These are phyloP conservation scores for Clonostachys rosea DNA, from an alignment of 2,329 filamentous ascomycete genomes.

Conservation along the genomic window DNA sequence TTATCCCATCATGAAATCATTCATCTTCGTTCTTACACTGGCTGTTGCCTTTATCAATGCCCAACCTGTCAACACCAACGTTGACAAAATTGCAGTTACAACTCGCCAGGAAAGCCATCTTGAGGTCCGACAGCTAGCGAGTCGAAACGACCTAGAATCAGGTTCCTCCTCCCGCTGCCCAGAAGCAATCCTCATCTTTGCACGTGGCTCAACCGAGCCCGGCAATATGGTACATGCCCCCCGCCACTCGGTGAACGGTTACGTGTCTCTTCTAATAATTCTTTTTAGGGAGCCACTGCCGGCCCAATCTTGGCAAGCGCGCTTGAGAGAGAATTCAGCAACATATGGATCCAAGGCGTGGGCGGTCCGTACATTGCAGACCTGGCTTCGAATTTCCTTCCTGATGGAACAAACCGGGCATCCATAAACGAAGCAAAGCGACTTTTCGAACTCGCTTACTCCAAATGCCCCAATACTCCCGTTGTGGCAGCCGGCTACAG, in stretches of 20 bases:
- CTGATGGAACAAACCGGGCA: slow-evolving; percentile 23
- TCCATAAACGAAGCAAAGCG: slow-evolving; percentile 33
- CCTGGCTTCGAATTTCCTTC: slow-evolving; percentile 26
- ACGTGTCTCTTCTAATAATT: neutral
- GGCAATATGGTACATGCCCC: slow-evolving; percentile 26
- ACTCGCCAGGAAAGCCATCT: no score
- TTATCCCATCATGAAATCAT: no score
- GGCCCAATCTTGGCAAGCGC: slow-evolving; percentile 19
- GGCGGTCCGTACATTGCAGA: slow-evolving; percentile 29
- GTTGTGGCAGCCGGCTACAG: slow-evolving; percentile 34
- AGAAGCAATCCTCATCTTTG: slow-evolving; percentile 28
- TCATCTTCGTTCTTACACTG: no score
- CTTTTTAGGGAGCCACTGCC: slow-evolving; percentile 1
- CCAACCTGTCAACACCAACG: no score
- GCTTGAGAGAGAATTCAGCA: slow-evolving; percentile 15
- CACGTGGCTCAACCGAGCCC: slow-evolving; percentile 27
- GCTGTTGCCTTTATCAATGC: no score
- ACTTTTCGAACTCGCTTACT: slow-evolving; percentile 29
- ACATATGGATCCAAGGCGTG: slow-evolving; percentile 38
- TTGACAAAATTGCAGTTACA: no score
- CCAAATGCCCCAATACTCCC: slow-evolving; percentile 34
- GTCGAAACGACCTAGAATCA: neutral
- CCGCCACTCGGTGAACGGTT: neutral
- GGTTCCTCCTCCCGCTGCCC: slow-evolving; percentile 16
- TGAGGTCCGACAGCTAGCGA: neutral